These are phyloP conservation scores for Hypericum androsaemum DNA, from an alignment of 345 rosid genomes.

Conservation along the genomic window DNA sequence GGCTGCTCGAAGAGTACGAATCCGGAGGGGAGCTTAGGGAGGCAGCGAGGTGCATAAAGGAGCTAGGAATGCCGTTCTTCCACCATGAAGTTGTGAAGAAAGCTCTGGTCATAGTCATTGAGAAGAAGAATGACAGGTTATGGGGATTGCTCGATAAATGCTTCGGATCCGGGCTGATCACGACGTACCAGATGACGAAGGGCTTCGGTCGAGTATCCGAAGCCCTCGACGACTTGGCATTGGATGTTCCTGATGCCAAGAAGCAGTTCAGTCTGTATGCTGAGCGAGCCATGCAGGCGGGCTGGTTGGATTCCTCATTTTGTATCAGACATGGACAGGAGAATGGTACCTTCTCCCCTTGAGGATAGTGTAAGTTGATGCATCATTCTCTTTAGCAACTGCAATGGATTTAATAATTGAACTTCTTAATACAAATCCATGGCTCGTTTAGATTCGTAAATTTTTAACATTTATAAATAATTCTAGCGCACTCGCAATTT, in stretches of 20 bases:
- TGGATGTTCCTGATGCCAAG: slow-evolving; percentile 75
- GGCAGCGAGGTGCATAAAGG: slow-evolving; percentile 73
- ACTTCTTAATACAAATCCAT: too few relatives aligned
- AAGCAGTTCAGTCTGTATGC: slow-evolving; percentile 39
- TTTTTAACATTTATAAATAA: too few relatives aligned
- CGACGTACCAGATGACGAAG: slow-evolving; percentile 65
- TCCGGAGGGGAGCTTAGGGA: slow-evolving; percentile 64
- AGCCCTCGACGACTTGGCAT: slow-evolving; percentile 59
- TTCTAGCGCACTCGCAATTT: too few relatives aligned
- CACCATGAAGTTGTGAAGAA: slow-evolving; percentile 84
- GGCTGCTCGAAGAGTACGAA: slow-evolving; percentile 70
- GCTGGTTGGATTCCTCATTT: slow-evolving; percentile 59
- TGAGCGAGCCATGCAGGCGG: slow-evolving; percentile 53
- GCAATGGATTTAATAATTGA: too few relatives aligned
- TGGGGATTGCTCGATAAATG: slow-evolving; percentile 52
- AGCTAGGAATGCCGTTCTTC: slow-evolving; percentile 77
- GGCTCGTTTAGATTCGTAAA: too few relatives aligned
- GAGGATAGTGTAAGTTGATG: not conserved
- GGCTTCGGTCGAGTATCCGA: slow-evolving; percentile 64
- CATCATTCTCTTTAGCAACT: too few relatives aligned
- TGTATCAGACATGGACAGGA: slow-evolving; percentile 21
- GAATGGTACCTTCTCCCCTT: slow-evolving; percentile 22
- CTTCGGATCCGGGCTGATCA: slow-evolving; percentile 56
- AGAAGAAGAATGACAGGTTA: slow-evolving; percentile 48
- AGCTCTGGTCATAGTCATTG: slow-evolving; percentile 44